phyloP scores from a whole-genome alignment of 441 rosid species.

The Hura crepitans region DNA sequence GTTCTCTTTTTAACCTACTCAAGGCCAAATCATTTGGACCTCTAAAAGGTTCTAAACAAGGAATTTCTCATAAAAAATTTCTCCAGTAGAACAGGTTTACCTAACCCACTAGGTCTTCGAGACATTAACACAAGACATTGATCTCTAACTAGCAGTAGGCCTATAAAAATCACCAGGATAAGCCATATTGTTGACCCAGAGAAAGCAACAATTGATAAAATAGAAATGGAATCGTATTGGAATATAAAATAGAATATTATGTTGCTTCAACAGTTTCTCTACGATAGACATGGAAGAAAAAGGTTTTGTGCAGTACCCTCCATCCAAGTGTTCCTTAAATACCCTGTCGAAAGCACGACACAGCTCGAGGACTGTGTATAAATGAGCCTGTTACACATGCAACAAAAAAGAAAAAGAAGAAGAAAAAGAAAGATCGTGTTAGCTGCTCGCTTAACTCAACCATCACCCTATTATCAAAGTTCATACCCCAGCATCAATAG shows the following conservation, averaged over 20 bases:
- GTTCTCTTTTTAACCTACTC: neutral
- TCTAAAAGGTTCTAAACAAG: neutral
- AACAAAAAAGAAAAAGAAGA: neutral
- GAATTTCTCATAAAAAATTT: neutral
- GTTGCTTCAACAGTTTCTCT: neutral
- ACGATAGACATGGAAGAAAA: neutral
- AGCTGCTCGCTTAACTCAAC: conserved; percentile 10
- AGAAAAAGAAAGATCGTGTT: neutral
- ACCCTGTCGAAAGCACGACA: conserved; percentile 86
- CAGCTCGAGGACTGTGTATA: conserved; percentile 76
- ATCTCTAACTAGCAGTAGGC: conserved; percentile 10
- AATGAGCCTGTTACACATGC: conserved; percentile 56
- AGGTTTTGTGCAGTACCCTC: conserved; percentile 52
- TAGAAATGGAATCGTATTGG: neutral
- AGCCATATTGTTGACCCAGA: conserved; percentile 1
- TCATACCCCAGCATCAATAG: conserved; percentile 83
- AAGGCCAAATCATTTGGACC: neutral
- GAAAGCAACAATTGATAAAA: neutral
- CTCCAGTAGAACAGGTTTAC: neutral
- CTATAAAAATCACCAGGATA: neutral
- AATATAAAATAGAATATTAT: neutral
- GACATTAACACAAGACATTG: conserved; percentile 5
- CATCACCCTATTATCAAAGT: conserved; percentile 11
- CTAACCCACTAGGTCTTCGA: neutral
- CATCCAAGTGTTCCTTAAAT: conserved; percentile 93